Conservation (phyloP, 345 rosid species). For the Euphorbia pulcherrima region DNA sequence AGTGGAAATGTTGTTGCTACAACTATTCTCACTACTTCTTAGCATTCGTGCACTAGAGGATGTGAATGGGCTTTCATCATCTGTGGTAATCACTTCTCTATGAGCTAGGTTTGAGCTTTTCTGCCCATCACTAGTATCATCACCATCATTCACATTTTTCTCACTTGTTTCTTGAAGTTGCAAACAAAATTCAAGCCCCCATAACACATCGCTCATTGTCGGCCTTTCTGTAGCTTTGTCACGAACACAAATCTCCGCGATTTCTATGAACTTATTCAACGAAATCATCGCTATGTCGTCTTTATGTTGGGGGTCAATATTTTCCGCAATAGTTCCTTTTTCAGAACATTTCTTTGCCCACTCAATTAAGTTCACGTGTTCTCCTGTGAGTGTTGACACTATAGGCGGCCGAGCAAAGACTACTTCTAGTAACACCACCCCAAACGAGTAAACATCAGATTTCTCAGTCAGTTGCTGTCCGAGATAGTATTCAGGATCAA, state of each 20-base stretch:
- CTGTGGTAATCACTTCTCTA: not conserved
- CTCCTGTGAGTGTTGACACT: conserved; percentile 1
- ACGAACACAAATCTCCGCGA: conserved; percentile 35
- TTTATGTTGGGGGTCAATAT: conserved; percentile 33
- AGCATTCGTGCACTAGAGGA: conserved; percentile 2
- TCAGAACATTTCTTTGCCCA: conserved; percentile 33
- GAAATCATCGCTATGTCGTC: conserved; percentile 32
- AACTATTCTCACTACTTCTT: too few relatives aligned
- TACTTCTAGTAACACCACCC: conserved; percentile 52
- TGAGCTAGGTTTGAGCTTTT: not conserved
- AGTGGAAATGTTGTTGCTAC: too few relatives aligned
- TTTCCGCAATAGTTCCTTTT: conserved; percentile 30
- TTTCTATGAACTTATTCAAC: conserved; percentile 39
- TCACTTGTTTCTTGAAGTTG: conserved; percentile 21
- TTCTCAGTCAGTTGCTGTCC: conserved; percentile 48
- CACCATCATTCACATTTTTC: too few relatives aligned
- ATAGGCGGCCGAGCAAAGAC: conserved; percentile 39
- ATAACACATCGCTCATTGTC: conserved; percentile 21
- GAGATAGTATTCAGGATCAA: conserved; percentile 56
- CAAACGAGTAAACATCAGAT: conserved; percentile 68
- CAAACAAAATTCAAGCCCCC: conserved; percentile 27
- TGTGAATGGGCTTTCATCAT: conserved; percentile 17
- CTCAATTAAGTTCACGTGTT: conserved; percentile 30
- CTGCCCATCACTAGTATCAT: not conserved
- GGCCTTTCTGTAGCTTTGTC: conserved; percentile 22